phyloP scores from a whole-genome alignment of 345 rosid species.

The Hibiscus mutabilis region DNA sequence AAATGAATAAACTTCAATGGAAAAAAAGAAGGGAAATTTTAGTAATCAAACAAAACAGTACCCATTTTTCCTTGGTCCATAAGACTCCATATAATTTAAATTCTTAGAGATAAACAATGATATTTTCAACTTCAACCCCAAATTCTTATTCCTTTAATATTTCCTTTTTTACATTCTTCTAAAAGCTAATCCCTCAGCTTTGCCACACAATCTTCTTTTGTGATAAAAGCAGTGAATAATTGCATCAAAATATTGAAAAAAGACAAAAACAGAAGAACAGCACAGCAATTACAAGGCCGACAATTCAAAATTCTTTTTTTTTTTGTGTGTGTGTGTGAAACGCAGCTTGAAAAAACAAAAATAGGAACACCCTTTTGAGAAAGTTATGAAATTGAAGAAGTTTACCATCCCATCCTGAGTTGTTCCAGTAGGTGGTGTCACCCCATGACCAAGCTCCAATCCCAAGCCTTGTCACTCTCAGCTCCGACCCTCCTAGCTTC shows the following conservation, averaged over 20 bases:
- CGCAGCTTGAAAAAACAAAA: no score
- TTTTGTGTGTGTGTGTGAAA: no score
- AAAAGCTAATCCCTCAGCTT: not conserved
- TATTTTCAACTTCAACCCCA: not conserved
- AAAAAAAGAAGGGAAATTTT: not conserved
- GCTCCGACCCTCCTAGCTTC: constrained; percentile 67
- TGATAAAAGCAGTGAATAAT: no score
- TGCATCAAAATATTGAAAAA: no score
- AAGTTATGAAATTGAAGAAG: no score
- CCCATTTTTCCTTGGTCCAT: not conserved
- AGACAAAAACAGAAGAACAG: no score
- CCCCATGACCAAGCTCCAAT: constrained; percentile 93
- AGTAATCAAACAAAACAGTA: not conserved
- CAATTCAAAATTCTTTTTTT: no score
- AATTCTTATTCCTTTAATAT: not conserved
- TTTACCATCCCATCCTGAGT: no score
- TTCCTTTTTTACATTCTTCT: not conserved
- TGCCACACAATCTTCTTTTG: not conserved
- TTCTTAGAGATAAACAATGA: not conserved
- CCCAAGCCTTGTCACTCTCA: constrained; percentile 71
- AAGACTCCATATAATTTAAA: no score
- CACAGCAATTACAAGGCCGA: no score
- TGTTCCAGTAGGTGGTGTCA: no score
- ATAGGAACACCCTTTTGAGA: no score
- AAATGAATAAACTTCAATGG: not conserved